Base-by-base conservation (phyloP, 352 stramenopile genomes). In the Pythium insidiosum region DNA sequence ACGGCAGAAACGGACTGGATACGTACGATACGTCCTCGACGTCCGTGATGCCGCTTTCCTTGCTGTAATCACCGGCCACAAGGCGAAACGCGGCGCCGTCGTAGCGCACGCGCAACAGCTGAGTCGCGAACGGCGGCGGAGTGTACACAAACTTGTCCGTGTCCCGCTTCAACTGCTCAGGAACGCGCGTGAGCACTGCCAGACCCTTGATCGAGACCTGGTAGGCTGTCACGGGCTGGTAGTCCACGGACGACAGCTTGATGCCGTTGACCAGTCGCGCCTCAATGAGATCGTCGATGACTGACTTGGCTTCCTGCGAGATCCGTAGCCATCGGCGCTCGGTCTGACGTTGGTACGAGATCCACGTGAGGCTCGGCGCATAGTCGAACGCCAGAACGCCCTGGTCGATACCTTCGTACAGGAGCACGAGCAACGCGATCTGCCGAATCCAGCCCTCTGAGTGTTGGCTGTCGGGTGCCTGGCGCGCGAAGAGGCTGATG, bases 1-100 rank as follows among this genome's bases (percentile, higher is more conserved):
- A 83, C 9, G 95, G 95, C 24, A 99, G 87, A 57, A 98, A 99
- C 13, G 95, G 91, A 22, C 82, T 97, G 19, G 88, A 98, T 5
- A 99, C 95, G 56, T 99, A 98, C 13, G 90, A 98, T 10, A 98
- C 93, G 56, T 98, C 94, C 58, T 98, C 95, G 7, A 75, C 96
- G 38, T 98, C 91, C n/a, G 95, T 98, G 41, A 98, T 95, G 6
- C 65, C 88, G 22, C 88, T 98, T 22, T 86, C 56, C 43, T 81
- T 88, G n/a, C 53, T 61, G 61, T 97, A 98, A 21, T 81, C 85
- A 42, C 62, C 75, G 10, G 69, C 61, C 29, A 53, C 39, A 23
- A 88, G 68, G 29, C 78, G 45, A 22, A 97, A 85, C 34, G 88
- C 88, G 11, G 72, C 77, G 15, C 73, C 71, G 21, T 82, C 65